A percentile compares a stretch with the other conserved stretches of the same genome.
Evolutionary conservation across 768 basidiomycete genomes (phyloP).

Genomic region (Agaricus blazei): DNA sequence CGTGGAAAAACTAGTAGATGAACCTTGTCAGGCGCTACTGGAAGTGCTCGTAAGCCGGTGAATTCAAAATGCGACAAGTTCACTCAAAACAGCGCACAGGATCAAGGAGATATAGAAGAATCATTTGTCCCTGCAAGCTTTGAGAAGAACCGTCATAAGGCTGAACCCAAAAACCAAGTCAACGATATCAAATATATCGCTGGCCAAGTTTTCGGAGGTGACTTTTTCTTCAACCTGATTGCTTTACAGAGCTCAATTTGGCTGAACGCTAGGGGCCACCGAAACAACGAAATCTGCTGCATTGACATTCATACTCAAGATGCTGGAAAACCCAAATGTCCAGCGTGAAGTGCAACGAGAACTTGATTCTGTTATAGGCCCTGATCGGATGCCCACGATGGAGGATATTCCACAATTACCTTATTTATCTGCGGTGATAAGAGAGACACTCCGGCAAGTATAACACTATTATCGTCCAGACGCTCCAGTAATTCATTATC

Average conservation of each 20-base stretch:
- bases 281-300: not conserved
- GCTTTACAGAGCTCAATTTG: not conserved
- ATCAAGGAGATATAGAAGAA: not conserved
- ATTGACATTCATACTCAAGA: conserved; percentile 1
- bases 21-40: not conserved
- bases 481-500: not conserved
- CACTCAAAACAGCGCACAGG: not conserved
- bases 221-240: not conserved
- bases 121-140: not conserved
- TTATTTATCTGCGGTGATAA: conserved; percentile 12
- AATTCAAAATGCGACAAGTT: not conserved
- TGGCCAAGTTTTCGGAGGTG: conserved; percentile 4
- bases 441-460: conserved; percentile 9
- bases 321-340: conserved; percentile 10
- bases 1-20: not conserved
- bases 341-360: conserved; percentile 11
- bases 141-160: not conserved
- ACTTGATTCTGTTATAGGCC: conserved; percentile 11
- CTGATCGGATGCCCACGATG: conserved; percentile 8
- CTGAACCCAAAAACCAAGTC: not conserved
- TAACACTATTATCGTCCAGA: not conserved
- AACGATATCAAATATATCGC: not conserved
- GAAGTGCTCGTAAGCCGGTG: not conserved
- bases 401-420: conserved; percentile 4
- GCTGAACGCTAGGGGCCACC: not conserved